Conservation (phyloP, 345 rosid genomes). For the Brassica juncea region DNA sequence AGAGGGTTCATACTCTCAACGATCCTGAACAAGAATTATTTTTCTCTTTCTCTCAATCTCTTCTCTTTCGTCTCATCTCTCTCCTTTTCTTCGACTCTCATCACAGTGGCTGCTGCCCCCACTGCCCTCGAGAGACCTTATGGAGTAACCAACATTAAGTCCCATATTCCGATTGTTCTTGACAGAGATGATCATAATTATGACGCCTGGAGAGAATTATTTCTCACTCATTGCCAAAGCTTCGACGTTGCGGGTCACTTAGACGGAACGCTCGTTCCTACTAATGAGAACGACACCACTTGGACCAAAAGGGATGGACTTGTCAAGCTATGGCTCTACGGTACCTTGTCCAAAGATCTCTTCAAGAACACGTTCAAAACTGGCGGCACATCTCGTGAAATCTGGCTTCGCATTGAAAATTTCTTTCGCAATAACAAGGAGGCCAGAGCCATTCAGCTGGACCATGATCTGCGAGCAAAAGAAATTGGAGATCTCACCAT, state of each 20-base stretch:
- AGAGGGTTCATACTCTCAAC: too few species aligned
- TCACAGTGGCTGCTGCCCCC: background rate
- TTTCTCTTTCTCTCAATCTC: too few species aligned
- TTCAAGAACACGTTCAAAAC: background rate
- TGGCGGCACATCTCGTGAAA: background rate
- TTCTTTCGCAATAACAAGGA: background rate
- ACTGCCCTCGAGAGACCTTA: background rate
- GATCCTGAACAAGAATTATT: too few species aligned
- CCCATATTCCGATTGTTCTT: background rate
- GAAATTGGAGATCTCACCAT: background rate
- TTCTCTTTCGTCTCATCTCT: too few species aligned
- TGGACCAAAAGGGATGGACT: background rate
- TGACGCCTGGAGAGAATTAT: background rate
- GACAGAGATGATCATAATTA: background rate
- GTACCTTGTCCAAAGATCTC: background rate
- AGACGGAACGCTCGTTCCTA: background rate
- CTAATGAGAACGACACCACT: background rate
- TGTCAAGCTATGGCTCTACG: background rate
- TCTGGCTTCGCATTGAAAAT: background rate
- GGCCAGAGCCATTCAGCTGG: background rate
- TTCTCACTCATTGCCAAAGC: background rate
- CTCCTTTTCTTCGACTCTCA: too few species aligned
- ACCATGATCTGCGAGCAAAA: background rate
- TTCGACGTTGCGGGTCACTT: background rate
- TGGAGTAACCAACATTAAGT: background rate